phyloP scores from a whole-genome alignment of 164 flowering plant species.

The Chimonanthus praecox region DNA sequence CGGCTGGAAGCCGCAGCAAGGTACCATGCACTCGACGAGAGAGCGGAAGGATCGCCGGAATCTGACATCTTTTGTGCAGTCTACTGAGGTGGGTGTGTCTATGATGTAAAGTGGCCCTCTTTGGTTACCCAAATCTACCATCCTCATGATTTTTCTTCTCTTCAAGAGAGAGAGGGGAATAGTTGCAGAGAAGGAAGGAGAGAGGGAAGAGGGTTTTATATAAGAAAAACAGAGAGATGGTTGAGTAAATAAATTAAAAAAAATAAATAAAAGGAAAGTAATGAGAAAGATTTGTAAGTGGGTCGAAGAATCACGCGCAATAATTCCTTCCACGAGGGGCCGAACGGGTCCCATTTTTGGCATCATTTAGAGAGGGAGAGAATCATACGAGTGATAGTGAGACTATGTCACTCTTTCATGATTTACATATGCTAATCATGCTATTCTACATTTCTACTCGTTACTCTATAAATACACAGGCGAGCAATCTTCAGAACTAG shows the following conservation, averaged over 20 bases:
- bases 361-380: slow-evolving; percentile 5
- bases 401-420: too few relatives aligned
- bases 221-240: neutral
- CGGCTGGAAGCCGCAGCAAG: slow-evolving; percentile 47
- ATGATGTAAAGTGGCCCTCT: too few relatives aligned
- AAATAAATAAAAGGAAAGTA: neutral
- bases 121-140: too few relatives aligned
- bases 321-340: slow-evolving; percentile 37
- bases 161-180: slow-evolving; percentile 14
- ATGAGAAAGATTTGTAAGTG: neutral
- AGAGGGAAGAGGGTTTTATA: slow-evolving; percentile 1
- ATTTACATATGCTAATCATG: too few relatives aligned
- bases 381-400: too few relatives aligned
- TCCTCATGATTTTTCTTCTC: slow-evolving; percentile 33
- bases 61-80: too few relatives aligned
- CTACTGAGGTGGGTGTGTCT: too few relatives aligned
- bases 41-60: too few relatives aligned
- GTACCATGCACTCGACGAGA: too few relatives aligned
- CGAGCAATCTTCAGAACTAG: too few relatives aligned
- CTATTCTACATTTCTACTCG: too few relatives aligned
- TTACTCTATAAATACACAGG: too few relatives aligned
- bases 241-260: neutral
- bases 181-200: neutral
- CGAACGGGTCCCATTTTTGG: slow-evolving; percentile 20
- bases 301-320: slow-evolving; percentile 29